Evolutionary conservation across 495 filamentous ascomycete species (phyloP).

Genomic region (Aspergillus hancockii): DNA sequence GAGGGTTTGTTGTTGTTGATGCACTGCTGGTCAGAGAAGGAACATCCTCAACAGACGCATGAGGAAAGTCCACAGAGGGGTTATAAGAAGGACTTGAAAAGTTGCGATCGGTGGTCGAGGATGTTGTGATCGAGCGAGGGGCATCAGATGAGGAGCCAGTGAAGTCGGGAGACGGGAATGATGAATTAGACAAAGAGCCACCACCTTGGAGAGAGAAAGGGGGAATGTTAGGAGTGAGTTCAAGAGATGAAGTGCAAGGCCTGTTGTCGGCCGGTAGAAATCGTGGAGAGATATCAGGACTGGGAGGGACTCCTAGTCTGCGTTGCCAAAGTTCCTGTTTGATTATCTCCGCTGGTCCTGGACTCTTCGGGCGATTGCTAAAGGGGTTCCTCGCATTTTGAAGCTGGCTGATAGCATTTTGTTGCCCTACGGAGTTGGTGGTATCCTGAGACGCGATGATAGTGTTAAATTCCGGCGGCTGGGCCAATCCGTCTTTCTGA

Average conservation of each 20-base stretch:
- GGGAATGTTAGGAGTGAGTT: constrained; percentile 50
- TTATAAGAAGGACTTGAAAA: constrained; percentile 52
- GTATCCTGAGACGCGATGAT: constrained; percentile 6
- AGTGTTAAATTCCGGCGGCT: background rate
- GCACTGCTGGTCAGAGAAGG: constrained; percentile 85
- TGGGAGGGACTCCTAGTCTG: constrained; percentile 29
- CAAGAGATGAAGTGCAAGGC: constrained; percentile 52
- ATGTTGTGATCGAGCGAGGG: constrained; percentile 57
- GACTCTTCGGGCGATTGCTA: constrained; percentile 21
- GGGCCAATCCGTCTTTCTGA: constrained; percentile 35
- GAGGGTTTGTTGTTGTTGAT: constrained; percentile 74
- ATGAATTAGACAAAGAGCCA: constrained; percentile 43
- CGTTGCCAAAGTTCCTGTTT: constrained; percentile 34
- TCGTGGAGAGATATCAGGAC: constrained; percentile 46
- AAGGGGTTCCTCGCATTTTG: constrained; percentile 27
- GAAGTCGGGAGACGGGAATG: constrained; percentile 53
- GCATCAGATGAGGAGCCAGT: constrained; percentile 52
- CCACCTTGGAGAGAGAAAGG: constrained; percentile 46
- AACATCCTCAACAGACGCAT: constrained; percentile 81
- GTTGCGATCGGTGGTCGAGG: constrained; percentile 45
- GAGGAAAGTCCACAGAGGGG: constrained; percentile 61
- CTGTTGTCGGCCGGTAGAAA: constrained; percentile 48
- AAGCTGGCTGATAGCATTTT: constrained; percentile 15
- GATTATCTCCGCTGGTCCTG: constrained; percentile 25
- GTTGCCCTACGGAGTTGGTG: constrained; percentile 3